Conservation (phyloP, 495 filamentous ascomycete species). For the Thozetella sp. region DNA sequence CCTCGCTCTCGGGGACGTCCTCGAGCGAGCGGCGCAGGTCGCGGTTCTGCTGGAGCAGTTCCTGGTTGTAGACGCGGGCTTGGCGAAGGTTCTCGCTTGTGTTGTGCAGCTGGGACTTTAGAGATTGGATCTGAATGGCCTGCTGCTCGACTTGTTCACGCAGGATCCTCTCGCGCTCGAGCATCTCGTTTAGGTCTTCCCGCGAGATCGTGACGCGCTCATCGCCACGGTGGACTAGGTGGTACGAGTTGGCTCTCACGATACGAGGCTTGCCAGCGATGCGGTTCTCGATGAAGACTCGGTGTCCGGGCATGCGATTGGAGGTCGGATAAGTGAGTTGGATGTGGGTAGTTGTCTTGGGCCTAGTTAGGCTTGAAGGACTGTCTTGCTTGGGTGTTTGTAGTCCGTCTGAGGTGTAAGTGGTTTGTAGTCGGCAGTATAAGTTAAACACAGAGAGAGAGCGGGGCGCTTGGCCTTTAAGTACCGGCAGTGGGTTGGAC, state of each 20-base stretch:
- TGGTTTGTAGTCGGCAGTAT: not conserved
- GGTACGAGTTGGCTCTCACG: constrained; percentile 11
- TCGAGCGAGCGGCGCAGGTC: constrained; percentile 22
- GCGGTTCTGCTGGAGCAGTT: constrained; percentile 19
- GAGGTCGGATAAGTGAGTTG: no score
- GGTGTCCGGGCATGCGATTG: constrained; percentile 19
- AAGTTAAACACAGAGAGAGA: not conserved
- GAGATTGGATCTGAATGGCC: constrained; percentile 19
- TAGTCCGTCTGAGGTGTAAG: not conserved
- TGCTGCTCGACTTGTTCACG: constrained; percentile 13
- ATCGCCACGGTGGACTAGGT: constrained; percentile 17
- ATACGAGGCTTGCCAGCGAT: constrained; percentile 1
- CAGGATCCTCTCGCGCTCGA: constrained; percentile 15
- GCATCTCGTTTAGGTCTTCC: constrained; percentile 20
- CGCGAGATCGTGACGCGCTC: constrained; percentile 15
- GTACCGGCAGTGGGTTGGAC: not conserved
- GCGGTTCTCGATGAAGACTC: constrained; percentile 20
- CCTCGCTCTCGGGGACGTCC: constrained; percentile 17
- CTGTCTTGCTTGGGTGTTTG: no score
- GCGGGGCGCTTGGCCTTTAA: not conserved
- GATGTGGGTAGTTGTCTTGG: no score
- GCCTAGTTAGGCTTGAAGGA: no score
- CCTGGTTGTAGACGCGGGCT: constrained; percentile 7
- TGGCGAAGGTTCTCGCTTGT: constrained; percentile 10
- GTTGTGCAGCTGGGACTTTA: constrained; percentile 15